Conservation (phyloP, 495 filamentous ascomycete species). For the Talaromyces ruber region DNA sequence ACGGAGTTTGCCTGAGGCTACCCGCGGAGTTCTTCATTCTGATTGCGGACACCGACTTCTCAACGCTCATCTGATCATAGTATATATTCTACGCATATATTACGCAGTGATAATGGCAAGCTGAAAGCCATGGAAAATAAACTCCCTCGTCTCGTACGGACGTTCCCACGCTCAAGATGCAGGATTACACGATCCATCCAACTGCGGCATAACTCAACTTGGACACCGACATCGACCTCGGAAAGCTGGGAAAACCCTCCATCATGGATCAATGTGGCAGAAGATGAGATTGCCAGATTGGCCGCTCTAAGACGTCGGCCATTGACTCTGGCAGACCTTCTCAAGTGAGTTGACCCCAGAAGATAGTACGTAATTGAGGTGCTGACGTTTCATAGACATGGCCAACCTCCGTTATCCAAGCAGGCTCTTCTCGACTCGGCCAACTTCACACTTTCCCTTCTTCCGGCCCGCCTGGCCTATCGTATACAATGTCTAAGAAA, state of each 20-base stretch:
- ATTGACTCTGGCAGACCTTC: conserved; percentile 77
- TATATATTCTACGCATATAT: background rate
- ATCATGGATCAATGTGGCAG: conserved; percentile 33
- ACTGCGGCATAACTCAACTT: background rate
- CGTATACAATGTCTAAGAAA: conserved; percentile 87
- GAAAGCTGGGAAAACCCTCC: conserved; percentile 9
- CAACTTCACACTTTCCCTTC: conserved; percentile 87
- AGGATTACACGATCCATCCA: background rate
- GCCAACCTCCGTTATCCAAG: conserved; percentile 77
- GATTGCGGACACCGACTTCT: background rate
- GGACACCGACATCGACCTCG: background rate
- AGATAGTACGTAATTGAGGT: background rate
- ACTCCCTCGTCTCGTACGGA: background rate
- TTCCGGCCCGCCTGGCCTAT: conserved; percentile 89
- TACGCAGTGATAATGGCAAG: background rate
- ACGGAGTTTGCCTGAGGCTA: background rate
- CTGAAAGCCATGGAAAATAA: conserved; percentile 1
- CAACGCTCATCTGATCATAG: background rate
- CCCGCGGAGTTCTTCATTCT: background rate
- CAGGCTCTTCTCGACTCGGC: conserved; percentile 76
- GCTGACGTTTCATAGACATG: conserved; percentile 50
- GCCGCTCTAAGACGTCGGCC: conserved; percentile 71
- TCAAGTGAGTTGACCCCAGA: conserved; percentile 52
- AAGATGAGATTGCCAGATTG: conserved; percentile 69
- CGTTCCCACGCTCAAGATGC: background rate